These are phyloP conservation scores for Candida ficus DNA, from an alignment of 805 yeast species.

Conservation along the genomic window DNA sequence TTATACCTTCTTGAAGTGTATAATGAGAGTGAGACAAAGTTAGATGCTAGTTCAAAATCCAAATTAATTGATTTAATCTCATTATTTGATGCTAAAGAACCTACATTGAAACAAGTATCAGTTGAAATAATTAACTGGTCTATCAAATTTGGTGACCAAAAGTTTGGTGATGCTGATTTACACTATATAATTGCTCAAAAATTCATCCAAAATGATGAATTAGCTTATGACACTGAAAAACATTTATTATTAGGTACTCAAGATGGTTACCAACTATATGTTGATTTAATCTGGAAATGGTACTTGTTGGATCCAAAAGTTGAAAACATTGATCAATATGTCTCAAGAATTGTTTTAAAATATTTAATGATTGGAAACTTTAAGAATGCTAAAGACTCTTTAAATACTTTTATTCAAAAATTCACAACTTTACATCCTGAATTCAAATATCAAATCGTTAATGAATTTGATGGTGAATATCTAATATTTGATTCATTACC, in stretches of 20 bases:
- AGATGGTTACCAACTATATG: constrained; percentile 38
- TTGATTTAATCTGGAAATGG: constrained; percentile 42
- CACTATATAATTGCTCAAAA: constrained; percentile 71
- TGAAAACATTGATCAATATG: constrained; percentile 28
- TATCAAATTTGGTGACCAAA: constrained; percentile 38
- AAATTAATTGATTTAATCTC: constrained; percentile 43
- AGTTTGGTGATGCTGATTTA: constrained; percentile 70
- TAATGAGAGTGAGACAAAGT: constrained; percentile 41
- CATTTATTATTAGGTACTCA: constrained; percentile 64
- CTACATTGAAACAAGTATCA: constrained; percentile 60
- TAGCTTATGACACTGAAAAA: constrained; percentile 64
- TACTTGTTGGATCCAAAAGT: constrained; percentile 26
- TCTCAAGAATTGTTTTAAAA: constrained; percentile 65
- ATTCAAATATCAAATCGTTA: constrained; percentile 21
- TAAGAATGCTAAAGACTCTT: constrained; percentile 46
- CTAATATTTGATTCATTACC: constrained; percentile 37
- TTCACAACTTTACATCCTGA: constrained; percentile 22
- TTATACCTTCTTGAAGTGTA: constrained; percentile 69
- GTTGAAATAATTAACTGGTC: constrained; percentile 69
- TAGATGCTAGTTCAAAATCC: constrained; percentile 39
- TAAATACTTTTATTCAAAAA: constrained; percentile 30
- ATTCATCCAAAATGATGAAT: constrained; percentile 41
- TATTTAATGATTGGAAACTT: constrained; percentile 66
- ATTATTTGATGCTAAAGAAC: constrained; percentile 43
- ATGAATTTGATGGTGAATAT: constrained; percentile 30